Conservation (phyloP, 2,329 filamentous ascomycete species). For the Cladophialophora yegresii region DNA sequence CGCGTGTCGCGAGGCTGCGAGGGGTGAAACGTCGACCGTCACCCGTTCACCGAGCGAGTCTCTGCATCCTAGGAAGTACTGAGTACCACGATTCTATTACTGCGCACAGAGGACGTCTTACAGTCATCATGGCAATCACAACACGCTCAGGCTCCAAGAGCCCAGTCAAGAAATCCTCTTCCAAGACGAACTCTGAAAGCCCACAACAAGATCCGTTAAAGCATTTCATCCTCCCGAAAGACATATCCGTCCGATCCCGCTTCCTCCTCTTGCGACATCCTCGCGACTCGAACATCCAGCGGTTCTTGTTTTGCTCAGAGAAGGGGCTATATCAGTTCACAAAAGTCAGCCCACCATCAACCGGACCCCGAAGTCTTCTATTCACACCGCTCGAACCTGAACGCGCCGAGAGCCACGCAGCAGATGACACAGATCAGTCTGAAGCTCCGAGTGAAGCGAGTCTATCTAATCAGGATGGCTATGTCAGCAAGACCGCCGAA, state of each 20-base stretch:
- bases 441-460: slow-evolving; percentile 2
- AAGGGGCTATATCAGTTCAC: slow-evolving; percentile 65
- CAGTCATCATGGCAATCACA: slow-evolving; percentile 20
- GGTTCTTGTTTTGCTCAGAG: slow-evolving; percentile 62
- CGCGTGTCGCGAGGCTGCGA: neutral
- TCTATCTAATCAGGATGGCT: slow-evolving; percentile 43
- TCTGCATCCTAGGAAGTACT: neutral
- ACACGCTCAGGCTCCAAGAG: slow-evolving; percentile 33
- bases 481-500: slow-evolving; percentile 67
- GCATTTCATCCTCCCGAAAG: slow-evolving; percentile 60
- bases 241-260: slow-evolving; percentile 54
- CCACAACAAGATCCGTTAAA: slow-evolving; percentile 46
- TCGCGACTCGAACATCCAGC: slow-evolving; percentile 49
- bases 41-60: neutral
- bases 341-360: slow-evolving; percentile 54
- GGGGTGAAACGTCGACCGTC: neutral
- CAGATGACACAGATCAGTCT: slow-evolving; percentile 19
- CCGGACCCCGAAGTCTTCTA: slow-evolving; percentile 58
- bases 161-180: slow-evolving; percentile 29
- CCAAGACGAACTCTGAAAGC: neutral
- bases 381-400: slow-evolving; percentile 41
- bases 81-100: neutral
- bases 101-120: too few relatives aligned
- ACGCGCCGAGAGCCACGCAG: neutral
- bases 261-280: slow-evolving; percentile 61